Base-by-base conservation (phyloP, 257 asterid genomes). In the Przewalskia tangutica region DNA sequence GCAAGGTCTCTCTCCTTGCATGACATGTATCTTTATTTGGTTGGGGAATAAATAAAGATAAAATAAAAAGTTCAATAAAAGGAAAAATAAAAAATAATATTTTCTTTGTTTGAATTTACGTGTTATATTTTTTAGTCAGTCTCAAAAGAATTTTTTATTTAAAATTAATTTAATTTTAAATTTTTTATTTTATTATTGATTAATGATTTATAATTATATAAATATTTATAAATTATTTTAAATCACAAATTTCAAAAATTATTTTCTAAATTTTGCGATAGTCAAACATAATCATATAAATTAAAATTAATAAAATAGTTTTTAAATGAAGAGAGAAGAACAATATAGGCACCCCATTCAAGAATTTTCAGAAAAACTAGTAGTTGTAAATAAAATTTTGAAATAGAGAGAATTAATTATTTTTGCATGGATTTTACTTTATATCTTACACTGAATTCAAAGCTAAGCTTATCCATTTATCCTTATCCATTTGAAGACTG, bases 11-110 rank as follows among this genome's bases (percentile, higher is more conserved):
- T 78, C 86, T 89, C 86, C 86, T 89, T 92, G 58, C 85, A 63
- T 81, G 89, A 88, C 95, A 91, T 90, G 93, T 86, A 89, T 84
- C 89, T 89, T 87, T 64, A 83, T 71, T 81, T 84, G 51, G 54
- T 56, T 66, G 77, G 81, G 81, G 32, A 60, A 79, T 32, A 40
- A 70, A 6, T 23, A 23, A 12, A 75, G 11, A 48, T 46, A 13
- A 56, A 46, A 5, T 46, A 1, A 6, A 5, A 7, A 36, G 2
- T 13, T 36, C 12, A 64, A 32, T 5, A 32, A 62, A 78, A n/a
- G 9, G 7, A 23, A 60, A 10, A n/a, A n/a, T 8, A 13, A 1
- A 0, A 48, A 20, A 2, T 5, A 34, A 0, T 34, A 53, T 14
- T 14, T 7, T 27, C 3, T 7, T 3, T 5, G 4, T 58, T 18